Evolutionary conservation across 139 green algal species (phyloP), one percentile per base, ranked within the genome.

Genomic region (Limnomonas spitsbergensis): DNA sequence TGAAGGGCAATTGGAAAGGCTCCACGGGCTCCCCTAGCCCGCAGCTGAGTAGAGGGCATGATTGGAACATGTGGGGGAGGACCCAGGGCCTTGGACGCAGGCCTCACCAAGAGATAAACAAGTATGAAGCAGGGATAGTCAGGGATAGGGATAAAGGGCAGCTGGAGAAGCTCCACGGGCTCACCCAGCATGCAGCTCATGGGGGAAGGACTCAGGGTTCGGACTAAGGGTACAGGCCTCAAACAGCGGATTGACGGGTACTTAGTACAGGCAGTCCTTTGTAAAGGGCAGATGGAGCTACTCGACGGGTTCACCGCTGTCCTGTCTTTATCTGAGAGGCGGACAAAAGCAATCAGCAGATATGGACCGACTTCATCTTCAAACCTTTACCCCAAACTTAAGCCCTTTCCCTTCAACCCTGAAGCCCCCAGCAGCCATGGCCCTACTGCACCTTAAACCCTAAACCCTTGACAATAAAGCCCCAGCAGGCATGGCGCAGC

Each of bases 191-290:
- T 83, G 67, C 84, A 86, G 76, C 76, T 86, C 67, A 80, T 86
- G 74, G n/a, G n/a, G n/a, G n/a, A n/a, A n/a, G n/a, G n/a, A n/a
- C n/a, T n/a, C n/a, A n/a, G n/a, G n/a, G n/a, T n/a, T n/a, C n/a
- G n/a, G n/a, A n/a, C n/a, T n/a, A n/a, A n/a, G n/a, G n/a, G 93
- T 97, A 20, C 93, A 93, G 38, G 75, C 56, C 87, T 98, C 95
- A 86, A 98, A 99, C 35, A 88, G 53, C 0, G 95, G 95, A 81
- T 95, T 98, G 2, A 98, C 95, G 37, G 98, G 88, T 66, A 94
- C 92, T 82, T 98, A 98, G 78, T 84, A 93, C 4, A 98, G 87
- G 66, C 66, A 35, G 20, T 81, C 79, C 38, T 27, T 7, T n/a
- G 31, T 32, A 31, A 84, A 87, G 3, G 88, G 78, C 3, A 69